Base-by-base conservation (phyloP, 179 eudicot species). In the Patellifolia procumbens region DNA sequence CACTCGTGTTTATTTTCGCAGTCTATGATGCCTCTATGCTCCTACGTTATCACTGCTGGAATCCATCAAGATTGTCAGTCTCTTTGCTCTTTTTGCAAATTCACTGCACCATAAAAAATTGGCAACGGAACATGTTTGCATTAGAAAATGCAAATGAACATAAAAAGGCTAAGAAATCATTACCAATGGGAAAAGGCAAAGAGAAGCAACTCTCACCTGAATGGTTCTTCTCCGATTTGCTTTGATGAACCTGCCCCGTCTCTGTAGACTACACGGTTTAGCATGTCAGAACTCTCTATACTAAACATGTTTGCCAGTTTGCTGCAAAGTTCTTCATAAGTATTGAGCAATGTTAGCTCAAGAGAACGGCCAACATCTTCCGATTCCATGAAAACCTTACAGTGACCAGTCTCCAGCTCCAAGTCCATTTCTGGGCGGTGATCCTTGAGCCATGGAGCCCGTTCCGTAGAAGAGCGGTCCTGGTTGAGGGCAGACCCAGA, bases 301-400 rank as follows among this genome's bases (percentile, higher is more conserved):
- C 83, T 76, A 68, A 91, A 90, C 93, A 90, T 89, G 68, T 79
- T 74, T 20, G 84, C 87, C 31, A 91, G 86, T 85, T 74, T 86
- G 45, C 75, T 71, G 85, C 86, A 83, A 65, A 90, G 83, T 70
- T 91, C 93, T 39, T 88, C 92, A 45, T 87, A 90, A 6, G 94
- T 87, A 7, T 71, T 75, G 0, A 91, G 80, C 51, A 79, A 79
- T 4, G 87, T 74, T 15, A 90, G 83, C 82, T 90, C 91, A 64
- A 91, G 88, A 29, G 94, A 90, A 49, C 91, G 92, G 20, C 93
- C 95, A 29, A 86, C 89, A 70, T 91, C 89, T 67, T 88, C 95
- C 0, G 93, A 89, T 62, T 88, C 93, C 87, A 91, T 73, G 73
- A 89, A 91, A 15, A 91, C 91, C 83, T 91, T 91, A 55, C 96